phyloP scores from a whole-genome alignment of 2,329 filamentous ascomycete genomes.

The Aureobasidium uvarum region DNA sequence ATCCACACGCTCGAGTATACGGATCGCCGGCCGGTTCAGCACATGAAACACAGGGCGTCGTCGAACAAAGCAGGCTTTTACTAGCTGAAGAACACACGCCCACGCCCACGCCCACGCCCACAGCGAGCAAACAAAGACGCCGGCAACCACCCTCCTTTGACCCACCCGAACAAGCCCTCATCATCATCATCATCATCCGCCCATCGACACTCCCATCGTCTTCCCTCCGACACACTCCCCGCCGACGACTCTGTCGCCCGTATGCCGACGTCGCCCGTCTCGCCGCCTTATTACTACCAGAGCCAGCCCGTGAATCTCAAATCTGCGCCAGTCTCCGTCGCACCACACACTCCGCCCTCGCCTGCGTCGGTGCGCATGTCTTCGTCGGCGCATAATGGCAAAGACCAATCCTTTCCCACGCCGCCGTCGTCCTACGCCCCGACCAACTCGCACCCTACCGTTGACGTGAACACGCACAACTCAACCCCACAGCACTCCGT shows the following conservation, averaged over 20 bases:
- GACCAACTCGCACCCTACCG: neutral
- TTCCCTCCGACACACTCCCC: neutral
- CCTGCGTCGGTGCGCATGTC: constrained; percentile 46
- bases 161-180: constrained; percentile 1
- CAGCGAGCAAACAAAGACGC: constrained; percentile 20
- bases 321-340: constrained; percentile 14
- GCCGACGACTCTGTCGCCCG: constrained; percentile 6
- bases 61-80: constrained; percentile 20
- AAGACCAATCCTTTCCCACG: constrained; percentile 38
- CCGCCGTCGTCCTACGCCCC: constrained; percentile 41
- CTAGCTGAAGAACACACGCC: neutral
- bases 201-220: neutral
- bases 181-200: neutral
- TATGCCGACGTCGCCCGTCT: constrained; percentile 41
- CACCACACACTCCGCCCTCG: constrained; percentile 50
- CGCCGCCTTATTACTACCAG: constrained; percentile 45
- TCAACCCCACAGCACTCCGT: constrained; percentile 33
- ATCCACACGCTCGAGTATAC: constrained; percentile 4
- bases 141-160: constrained; percentile 16
- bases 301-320: constrained; percentile 42
- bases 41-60: constrained; percentile 11
- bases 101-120: neutral
- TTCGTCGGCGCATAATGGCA: constrained; percentile 42
- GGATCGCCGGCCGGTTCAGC: constrained; percentile 23
- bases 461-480: constrained; percentile 8